phyloP scores from a whole-genome alignment of 2,329 filamentous ascomycete species.

The Stemphylium lycopersici region DNA sequence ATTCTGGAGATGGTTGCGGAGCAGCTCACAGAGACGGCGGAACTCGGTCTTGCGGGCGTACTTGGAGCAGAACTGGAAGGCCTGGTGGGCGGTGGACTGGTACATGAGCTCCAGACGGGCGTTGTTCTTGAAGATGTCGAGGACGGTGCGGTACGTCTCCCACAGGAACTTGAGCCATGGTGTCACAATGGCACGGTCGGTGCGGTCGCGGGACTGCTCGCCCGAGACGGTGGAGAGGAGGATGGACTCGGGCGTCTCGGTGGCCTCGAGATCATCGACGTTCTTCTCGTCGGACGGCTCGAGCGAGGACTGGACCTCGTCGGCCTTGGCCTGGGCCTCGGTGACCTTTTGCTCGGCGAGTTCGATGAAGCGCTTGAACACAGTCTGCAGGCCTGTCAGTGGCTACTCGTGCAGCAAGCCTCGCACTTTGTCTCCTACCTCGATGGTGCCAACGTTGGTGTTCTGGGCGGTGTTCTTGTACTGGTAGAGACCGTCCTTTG shows the following conservation, averaged over 20 bases:
- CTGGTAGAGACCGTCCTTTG: constrained; percentile 98
- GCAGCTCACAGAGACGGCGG: constrained; percentile 94
- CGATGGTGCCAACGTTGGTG: constrained; percentile 96
- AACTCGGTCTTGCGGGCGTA: constrained; percentile 99
- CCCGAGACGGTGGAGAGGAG: constrained; percentile 96
- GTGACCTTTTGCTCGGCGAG: constrained; percentile 95
- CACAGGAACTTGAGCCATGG: constrained; percentile 99
- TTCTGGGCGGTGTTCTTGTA: constrained; percentile 99
- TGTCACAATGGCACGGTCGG: constrained; percentile 96
- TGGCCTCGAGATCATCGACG: constrained; percentile 94
- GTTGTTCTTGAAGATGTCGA: constrained; percentile 99
- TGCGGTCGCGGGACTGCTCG: constrained; percentile 95
- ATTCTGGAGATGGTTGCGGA: constrained; percentile 98
- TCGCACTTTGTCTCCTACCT: constrained; percentile 61
- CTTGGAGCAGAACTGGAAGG: constrained; percentile 98
- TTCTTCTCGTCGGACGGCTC: constrained; percentile 77
- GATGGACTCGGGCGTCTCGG: constrained; percentile 97
- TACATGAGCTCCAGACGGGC: constrained; percentile 96
- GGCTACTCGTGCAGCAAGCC: background rate
- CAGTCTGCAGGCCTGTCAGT: constrained; percentile 58
- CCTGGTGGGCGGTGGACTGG: constrained; percentile 96
- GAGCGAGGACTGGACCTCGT: constrained; percentile 87
- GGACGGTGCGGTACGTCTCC: constrained; percentile 98
- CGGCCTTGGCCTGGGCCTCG: constrained; percentile 92
- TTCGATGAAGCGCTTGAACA: constrained; percentile 98